Percentiles rank a stretch among this genome's conserved stretches.
These are phyloP conservation scores for Seiridium cupressi DNA, from an alignment of 2,329 filamentous ascomycete genomes.

Conservation along the genomic window DNA sequence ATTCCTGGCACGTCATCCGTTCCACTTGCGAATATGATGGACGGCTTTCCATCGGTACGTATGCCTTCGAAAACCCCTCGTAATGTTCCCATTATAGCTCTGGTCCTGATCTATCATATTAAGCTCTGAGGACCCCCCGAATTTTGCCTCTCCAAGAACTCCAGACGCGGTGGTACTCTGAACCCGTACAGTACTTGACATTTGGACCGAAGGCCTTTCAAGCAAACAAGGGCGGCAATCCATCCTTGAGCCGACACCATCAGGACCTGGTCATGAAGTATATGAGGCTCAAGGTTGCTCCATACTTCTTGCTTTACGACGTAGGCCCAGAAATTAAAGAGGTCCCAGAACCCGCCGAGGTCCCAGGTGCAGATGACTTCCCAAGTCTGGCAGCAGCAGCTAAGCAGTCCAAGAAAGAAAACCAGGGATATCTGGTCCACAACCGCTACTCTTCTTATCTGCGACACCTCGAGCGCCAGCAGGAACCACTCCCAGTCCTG, in stretches of 20 bases:
- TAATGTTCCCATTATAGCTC: no score
- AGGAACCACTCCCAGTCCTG: conserved; percentile 58
- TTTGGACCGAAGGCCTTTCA: conserved; percentile 55
- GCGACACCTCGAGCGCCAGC: conserved; percentile 78
- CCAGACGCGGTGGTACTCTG: conserved; percentile 67
- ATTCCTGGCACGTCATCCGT: conserved; percentile 88
- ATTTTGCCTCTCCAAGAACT: conserved; percentile 58
- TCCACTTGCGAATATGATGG: conserved; percentile 81
- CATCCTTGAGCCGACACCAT: conserved; percentile 59
- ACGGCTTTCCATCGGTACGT: conserved; percentile 80
- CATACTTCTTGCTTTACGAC: conserved; percentile 64
- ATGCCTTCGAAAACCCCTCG: not conserved
- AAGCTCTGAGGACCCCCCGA: conserved; percentile 57
- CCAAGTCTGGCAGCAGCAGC: conserved; percentile 71
- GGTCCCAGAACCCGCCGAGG: conserved; percentile 26
- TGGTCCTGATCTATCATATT: not conserved
- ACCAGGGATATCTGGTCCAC: conserved; percentile 33
- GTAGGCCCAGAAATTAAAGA: conserved; percentile 48
- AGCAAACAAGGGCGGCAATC: conserved; percentile 58
- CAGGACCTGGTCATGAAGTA: conserved; percentile 61
- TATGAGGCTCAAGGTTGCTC: conserved; percentile 62
- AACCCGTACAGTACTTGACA: conserved; percentile 63
- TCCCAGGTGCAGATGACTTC: conserved; percentile 51
- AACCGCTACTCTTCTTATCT: conserved; percentile 72
- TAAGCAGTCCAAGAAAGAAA: conserved; percentile 35